phyloP scores from a whole-genome alignment of 192 early-diverging fungal genomes.

The Spizellomyces sp. region DNA sequence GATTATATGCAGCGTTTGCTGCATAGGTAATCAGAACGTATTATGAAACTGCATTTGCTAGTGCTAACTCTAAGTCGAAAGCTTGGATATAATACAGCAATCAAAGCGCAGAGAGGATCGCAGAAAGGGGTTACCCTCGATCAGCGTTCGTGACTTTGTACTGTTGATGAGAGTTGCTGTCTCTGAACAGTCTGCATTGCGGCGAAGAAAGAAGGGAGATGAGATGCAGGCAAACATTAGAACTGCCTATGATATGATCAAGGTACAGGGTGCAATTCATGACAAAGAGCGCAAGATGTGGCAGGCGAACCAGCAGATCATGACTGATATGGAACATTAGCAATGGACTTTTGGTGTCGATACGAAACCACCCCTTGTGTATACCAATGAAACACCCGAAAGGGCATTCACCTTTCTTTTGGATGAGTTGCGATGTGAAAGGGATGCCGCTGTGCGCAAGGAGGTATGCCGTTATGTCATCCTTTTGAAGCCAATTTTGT shows the following conservation, averaged over 20 bases:
- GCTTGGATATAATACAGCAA: too few relatives aligned
- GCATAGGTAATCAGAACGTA: too few relatives aligned
- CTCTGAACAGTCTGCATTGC: not conserved
- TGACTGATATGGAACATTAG: too few relatives aligned
- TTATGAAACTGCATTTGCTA: not conserved
- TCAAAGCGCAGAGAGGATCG: not conserved
- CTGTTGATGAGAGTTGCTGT: not conserved
- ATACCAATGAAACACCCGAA: slow-evolving; percentile 5
- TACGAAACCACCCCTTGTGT: not conserved
- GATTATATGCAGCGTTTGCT: not conserved
- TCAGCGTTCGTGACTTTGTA: not conserved
- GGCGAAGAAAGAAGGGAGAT: not conserved
- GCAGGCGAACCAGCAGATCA: too few relatives aligned
- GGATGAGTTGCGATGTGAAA: not conserved
- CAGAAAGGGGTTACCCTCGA: not conserved
- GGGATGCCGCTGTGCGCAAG: not conserved
- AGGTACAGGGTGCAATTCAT: not conserved
- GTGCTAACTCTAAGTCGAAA: not conserved
- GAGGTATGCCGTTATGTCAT: slow-evolving; percentile 1
- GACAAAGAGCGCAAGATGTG: too few relatives aligned
- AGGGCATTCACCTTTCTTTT: not conserved
- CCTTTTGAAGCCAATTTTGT: too few relatives aligned
- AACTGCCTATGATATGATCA: not conserved
- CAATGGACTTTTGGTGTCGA: too few relatives aligned
- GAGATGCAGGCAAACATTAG: not conserved